Percentiles rank a stretch among this genome's conserved stretches.
Evolutionary conservation across 257 asterid species (phyloP).

Genomic region (Solanum appendiculatum): DNA sequence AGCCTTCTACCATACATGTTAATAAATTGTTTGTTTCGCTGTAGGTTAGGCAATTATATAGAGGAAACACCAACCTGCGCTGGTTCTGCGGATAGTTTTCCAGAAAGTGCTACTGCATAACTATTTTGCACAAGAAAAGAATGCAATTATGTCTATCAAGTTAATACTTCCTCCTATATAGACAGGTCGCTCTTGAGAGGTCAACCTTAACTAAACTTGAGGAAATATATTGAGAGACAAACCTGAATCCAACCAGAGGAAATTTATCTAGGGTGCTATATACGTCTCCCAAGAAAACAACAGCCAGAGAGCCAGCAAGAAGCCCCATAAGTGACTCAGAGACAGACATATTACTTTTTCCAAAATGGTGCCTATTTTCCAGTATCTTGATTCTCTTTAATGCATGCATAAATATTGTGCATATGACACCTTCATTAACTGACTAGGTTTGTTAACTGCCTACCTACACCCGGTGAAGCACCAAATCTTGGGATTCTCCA

Average conservation of each 20-base stretch:
- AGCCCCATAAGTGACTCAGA: neutral
- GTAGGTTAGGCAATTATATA: neutral
- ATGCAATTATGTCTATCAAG: neutral
- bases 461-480: neutral
- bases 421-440: neutral
- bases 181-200: neutral
- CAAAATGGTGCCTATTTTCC: neutral
- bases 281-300: neutral
- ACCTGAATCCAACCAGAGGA: neutral
- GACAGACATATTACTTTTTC: neutral
- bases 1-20: neutral
- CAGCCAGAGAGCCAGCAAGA: neutral
- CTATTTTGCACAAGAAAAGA: neutral
- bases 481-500: neutral
- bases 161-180: neutral
- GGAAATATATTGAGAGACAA: neutral
- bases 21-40: neutral
- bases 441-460: neutral
- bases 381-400: neutral
- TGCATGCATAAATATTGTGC: neutral
- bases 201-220: too few relatives aligned
- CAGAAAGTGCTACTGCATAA: neutral
- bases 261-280: neutral
- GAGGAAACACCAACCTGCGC: neutral
- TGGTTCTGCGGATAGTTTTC: neutral